These are phyloP conservation scores for Liquidambar formosana DNA, from an alignment of 164 flowering plant species.

Conservation along the genomic window DNA sequence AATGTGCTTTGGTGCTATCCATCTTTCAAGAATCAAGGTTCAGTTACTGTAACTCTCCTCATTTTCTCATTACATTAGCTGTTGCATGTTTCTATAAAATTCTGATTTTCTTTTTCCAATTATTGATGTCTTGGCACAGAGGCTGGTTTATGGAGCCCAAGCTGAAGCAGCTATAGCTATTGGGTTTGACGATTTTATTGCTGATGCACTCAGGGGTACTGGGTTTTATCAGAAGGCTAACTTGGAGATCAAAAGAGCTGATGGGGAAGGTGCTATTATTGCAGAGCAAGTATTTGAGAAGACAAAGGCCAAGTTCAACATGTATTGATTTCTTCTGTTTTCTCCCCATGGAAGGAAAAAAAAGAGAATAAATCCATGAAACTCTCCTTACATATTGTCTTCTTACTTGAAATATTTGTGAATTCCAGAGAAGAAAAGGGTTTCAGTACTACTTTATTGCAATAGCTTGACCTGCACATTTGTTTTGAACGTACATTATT, in stretches of 20 bases:
- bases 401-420: no score
- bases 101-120: not conserved
- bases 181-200: constrained; percentile 96
- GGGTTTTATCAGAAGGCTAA: constrained; percentile 80
- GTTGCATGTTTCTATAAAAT: not conserved
- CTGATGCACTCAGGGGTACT: constrained; percentile 96
- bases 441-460: no score
- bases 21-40: constrained; percentile 92
- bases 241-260: constrained; percentile 90
- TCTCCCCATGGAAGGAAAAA: not conserved
- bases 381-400: no score
- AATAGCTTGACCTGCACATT: no score
- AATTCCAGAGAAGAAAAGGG: no score
- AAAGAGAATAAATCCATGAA: no score
- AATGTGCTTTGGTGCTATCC: constrained; percentile 98
- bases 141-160: constrained; percentile 93
- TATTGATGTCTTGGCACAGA: constrained; percentile 41
- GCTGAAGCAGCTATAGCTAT: constrained; percentile 98
- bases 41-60: not conserved
- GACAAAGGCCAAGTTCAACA: constrained; percentile 71
- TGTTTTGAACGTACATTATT: no score
- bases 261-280: constrained; percentile 66
- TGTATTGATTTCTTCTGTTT: constrained; percentile 49
- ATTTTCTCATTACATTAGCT: not conserved
- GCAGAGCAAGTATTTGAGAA: constrained; percentile 98